phyloP scores from a whole-genome alignment of 176 grass and related monocot species.

The Urochloa ruziziensis region DNA sequence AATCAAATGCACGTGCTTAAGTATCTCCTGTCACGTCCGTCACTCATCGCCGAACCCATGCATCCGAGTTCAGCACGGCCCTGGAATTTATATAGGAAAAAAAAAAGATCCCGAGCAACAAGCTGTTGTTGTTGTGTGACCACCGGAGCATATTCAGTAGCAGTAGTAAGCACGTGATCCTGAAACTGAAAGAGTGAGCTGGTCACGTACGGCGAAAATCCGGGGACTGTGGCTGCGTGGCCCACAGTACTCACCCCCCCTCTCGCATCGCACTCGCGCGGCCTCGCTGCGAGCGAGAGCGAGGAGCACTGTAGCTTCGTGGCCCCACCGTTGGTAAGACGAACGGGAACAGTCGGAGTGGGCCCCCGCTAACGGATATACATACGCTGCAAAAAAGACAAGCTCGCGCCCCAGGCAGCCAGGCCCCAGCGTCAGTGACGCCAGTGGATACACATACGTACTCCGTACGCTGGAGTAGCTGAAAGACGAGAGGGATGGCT shows the following conservation, averaged over 20 bases:
- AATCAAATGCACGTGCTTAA: neutral
- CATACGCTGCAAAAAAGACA: neutral
- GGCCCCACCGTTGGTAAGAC: neutral
- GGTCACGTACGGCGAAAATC: neutral
- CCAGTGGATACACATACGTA: too few species aligned
- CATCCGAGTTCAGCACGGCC: too few species aligned
- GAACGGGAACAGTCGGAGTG: neutral
- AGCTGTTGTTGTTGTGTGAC: neutral
- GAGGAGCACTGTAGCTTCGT: neutral
- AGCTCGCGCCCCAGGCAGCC: too few species aligned
- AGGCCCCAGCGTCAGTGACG: too few species aligned
- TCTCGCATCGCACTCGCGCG: slow-evolving; percentile 3
- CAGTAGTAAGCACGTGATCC: neutral
- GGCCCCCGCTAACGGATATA: neutral
- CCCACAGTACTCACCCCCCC: too few species aligned
- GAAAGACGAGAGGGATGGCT: too few species aligned
- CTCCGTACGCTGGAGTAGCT: too few species aligned
- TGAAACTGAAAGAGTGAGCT: neutral
- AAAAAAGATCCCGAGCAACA: neutral
- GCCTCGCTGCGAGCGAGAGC: too few species aligned
- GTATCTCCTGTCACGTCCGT: neutral
- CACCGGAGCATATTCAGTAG: neutral
- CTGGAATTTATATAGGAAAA: too few species aligned
- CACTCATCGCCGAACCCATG: neutral
- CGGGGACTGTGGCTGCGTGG: neutral